Evolutionary conservation across 805 yeast species (phyloP).

Genomic region (Candida boleticola): DNA sequence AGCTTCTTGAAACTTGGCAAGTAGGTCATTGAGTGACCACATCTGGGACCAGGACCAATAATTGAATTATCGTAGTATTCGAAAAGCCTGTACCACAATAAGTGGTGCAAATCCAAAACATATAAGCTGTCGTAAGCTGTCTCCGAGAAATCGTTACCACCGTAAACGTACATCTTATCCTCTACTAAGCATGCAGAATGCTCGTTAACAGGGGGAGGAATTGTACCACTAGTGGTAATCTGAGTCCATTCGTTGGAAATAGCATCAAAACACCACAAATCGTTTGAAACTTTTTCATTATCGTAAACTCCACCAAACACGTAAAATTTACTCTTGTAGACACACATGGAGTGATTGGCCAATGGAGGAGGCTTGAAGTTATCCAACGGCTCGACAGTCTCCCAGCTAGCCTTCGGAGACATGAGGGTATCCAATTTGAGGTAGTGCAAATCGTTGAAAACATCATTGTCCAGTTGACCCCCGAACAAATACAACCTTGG

Average conservation of each 20-base stretch:
- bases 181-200: conserved; percentile 82
- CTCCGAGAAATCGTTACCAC: conserved; percentile 82
- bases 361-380: conserved; percentile 70
- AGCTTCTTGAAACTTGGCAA: conserved; percentile 64
- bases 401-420: conserved; percentile 84
- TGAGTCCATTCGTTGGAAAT: conserved; percentile 64
- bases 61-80: conserved; percentile 34
- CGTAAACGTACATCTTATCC: conserved; percentile 78
- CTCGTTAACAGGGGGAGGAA: conserved; percentile 86
- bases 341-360: conserved; percentile 86
- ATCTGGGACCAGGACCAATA: conserved; percentile 73
- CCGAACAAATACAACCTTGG: conserved; percentile 80
- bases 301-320: conserved; percentile 85
- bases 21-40: conserved; percentile 87
- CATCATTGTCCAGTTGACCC: conserved; percentile 85
- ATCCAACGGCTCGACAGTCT: conserved; percentile 53
- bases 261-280: conserved; percentile 81
- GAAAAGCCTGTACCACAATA: conserved; percentile 70
- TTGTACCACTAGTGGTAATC: conserved; percentile 64
- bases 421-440: conserved; percentile 87
- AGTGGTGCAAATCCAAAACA: conserved; percentile 71
- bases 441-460: conserved; percentile 78
- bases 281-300: conserved; percentile 67
- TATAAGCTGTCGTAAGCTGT: conserved; percentile 61
- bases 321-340: conserved; percentile 74